Evolutionary conservation across 768 basidiomycete genomes (phyloP).

Genomic region (Russula olivacea): DNA sequence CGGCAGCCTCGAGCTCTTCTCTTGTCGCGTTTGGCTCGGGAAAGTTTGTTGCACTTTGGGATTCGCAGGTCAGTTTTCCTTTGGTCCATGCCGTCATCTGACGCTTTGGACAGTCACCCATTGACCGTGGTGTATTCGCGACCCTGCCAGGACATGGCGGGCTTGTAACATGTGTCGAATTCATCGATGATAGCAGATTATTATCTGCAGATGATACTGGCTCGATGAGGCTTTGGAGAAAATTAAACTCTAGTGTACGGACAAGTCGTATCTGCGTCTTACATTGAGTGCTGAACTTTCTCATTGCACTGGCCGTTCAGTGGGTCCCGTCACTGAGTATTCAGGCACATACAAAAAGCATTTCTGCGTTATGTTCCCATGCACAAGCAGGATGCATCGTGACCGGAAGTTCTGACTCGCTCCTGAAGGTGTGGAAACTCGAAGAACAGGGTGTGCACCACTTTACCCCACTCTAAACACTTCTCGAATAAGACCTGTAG

Average conservation of each 20-base stretch:
- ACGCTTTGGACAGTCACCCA: slow-evolving; percentile 14
- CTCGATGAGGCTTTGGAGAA: slow-evolving; percentile 54
- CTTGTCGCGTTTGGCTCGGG: slow-evolving; percentile 55
- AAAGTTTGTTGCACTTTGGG: slow-evolving; percentile 54
- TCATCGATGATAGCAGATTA: slow-evolving; percentile 47
- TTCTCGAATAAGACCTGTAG: slow-evolving; percentile 7
- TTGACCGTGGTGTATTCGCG: slow-evolving; percentile 50
- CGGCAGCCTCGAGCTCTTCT: slow-evolving; percentile 31
- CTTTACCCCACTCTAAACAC: not conserved
- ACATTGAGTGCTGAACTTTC: slow-evolving; percentile 23
- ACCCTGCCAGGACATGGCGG: slow-evolving; percentile 76
- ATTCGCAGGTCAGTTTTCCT: slow-evolving; percentile 40
- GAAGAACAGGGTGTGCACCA: slow-evolving; percentile 32
- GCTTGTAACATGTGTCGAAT: slow-evolving; percentile 71
- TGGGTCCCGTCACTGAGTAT: slow-evolving; percentile 46
- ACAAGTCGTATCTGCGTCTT: slow-evolving; percentile 33
- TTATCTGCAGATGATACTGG: slow-evolving; percentile 78
- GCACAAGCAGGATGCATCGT: slow-evolving; percentile 41
- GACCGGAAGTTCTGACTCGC: slow-evolving; percentile 80
- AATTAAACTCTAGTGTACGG: slow-evolving; percentile 32
- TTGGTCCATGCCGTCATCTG: slow-evolving; percentile 4
- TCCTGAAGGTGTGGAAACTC: slow-evolving; percentile 68
- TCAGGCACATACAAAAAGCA: slow-evolving; percentile 60
- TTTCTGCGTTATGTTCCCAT: slow-evolving; percentile 59
- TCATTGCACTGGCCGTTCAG: slow-evolving; percentile 35